Evolutionary conservation across 2,329 filamentous ascomycete genomes (phyloP), one percentile per base, ranked within the genome.

Genomic region (Ophiocordyceps robertsii): DNA sequence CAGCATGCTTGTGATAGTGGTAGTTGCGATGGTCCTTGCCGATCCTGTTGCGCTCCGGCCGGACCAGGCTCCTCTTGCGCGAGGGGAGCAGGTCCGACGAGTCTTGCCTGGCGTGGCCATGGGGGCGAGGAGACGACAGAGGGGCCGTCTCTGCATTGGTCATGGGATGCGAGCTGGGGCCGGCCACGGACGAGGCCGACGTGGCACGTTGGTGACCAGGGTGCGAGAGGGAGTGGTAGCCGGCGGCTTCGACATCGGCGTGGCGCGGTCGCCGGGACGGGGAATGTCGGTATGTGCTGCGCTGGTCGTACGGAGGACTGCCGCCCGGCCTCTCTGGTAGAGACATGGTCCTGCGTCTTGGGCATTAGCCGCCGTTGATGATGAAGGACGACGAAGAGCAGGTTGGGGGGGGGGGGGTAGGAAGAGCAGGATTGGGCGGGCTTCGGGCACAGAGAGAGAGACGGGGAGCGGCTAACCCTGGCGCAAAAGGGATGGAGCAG

Each of bases 21-120:
- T 95, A 98, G 61, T 96, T 93, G 13, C 89, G 88, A 59, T 96
- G 88, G 52, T 89, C 84, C 49, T 74, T 80, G 52, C 89, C 84
- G 51, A 94, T 86, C 52, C 84, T 78, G 55, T 83, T 83, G 50
- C 92, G 78, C 64, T 98, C 92, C 1, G 92, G 92, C 47, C 84
- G 75, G 56, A 98, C 81, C 49, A 98, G 69, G 61, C 86, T 95
- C 59, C 84, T 80, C 65, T 96, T 96, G 53, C 89, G 79, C 46
- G 65, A 57, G 46, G 75, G 60, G 33, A 62, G 57, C 42, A 62
- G 56, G 41, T 64, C 54, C 46, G 50, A 47, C 36, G 47, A 47
- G 14, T 44, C 49, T 31, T 53, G 50, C 27, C 58, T 51, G n/a
- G 60, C 46, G 31, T 64, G 63, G 37, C 54, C 56, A 29, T 51